phyloP scores from a whole-genome alignment of 306 rosid genomes.

The Quercus gilva region DNA sequence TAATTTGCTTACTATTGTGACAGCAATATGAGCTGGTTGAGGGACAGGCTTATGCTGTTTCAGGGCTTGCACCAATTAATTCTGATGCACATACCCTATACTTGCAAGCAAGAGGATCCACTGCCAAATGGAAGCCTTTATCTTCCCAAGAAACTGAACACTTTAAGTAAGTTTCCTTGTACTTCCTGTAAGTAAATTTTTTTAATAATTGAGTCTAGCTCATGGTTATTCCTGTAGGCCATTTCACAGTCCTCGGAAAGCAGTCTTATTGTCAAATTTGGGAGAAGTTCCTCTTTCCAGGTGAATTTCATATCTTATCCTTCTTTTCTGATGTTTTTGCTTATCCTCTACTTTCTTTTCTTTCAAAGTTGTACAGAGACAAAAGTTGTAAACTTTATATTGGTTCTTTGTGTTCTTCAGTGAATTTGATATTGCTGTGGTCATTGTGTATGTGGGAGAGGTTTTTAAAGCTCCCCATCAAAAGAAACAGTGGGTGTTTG shows the following conservation, averaged over 20 bases:
- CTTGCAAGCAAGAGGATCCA: slow-evolving; percentile 71
- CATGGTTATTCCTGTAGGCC: slow-evolving; percentile 44
- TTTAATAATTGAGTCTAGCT: slow-evolving; percentile 10
- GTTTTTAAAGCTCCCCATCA: slow-evolving; percentile 50
- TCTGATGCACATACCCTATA: slow-evolving; percentile 52
- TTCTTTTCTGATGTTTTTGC: slow-evolving; percentile 2
- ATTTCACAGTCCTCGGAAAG: slow-evolving; percentile 52
- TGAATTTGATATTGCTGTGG: slow-evolving; percentile 77
- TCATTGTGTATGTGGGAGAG: slow-evolving; percentile 75
- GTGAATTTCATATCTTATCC: slow-evolving; percentile 35
- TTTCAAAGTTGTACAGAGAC: neutral
- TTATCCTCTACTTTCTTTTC: neutral
- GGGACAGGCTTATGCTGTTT: slow-evolving; percentile 72
- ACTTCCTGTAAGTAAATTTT: neutral
- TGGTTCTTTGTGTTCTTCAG: slow-evolving; percentile 34
- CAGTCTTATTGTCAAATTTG: slow-evolving; percentile 56
- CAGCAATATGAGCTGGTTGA: slow-evolving; percentile 77
- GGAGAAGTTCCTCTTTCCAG: slow-evolving; percentile 65
- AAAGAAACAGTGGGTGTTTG: slow-evolving; percentile 86
- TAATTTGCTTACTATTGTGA: slow-evolving; percentile 25
- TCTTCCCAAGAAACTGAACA: slow-evolving; percentile 42
- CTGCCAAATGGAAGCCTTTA: slow-evolving; percentile 70
- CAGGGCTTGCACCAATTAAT: slow-evolving; percentile 66
- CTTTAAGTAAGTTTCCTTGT: slow-evolving; percentile 46
- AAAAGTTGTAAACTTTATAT: slow-evolving; percentile 21